Evolutionary conservation across 176 grass and related monocot species (phyloP).

Genomic region (Ananas comosus): DNA sequence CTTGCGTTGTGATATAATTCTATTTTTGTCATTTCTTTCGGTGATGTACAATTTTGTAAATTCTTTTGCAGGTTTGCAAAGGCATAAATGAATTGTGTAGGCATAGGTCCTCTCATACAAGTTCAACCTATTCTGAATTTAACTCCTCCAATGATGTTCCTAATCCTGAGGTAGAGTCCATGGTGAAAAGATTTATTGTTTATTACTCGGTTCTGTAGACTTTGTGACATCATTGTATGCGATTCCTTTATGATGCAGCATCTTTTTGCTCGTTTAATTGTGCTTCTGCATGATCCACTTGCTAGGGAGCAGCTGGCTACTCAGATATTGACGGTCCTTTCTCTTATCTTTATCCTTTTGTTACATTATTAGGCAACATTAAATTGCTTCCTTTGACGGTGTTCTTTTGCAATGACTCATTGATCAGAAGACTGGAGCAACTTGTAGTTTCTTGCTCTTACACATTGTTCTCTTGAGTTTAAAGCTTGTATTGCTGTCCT

Average conservation of each 20-base stretch:
- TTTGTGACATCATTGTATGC: conserved; percentile 24
- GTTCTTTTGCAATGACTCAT: no score
- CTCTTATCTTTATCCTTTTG: conserved; percentile 11
- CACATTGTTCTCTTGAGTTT: no score
- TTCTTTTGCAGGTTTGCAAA: conserved; percentile 71
- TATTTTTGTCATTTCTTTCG: no score
- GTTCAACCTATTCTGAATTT: conserved; percentile 52
- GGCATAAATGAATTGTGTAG: conserved; percentile 94
- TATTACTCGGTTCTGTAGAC: not conserved
- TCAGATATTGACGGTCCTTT: conserved; percentile 77
- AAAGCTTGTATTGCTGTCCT: no score
- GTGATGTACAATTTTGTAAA: no score
- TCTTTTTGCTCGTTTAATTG: conserved; percentile 90
- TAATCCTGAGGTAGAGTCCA: conserved; percentile 55
- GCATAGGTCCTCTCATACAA: conserved; percentile 59
- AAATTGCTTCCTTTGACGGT: no score
- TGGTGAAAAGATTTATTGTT: conserved; percentile 7
- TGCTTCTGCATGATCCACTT: conserved; percentile 94
- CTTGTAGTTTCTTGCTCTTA: no score
- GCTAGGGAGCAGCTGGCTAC: conserved; percentile 74
- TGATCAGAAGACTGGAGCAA: no score
- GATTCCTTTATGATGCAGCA: conserved; percentile 43
- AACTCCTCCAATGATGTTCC: conserved; percentile 71
- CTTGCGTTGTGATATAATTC: not conserved
- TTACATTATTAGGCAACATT: not conserved